Base-by-base conservation (phyloP, 2,329 filamentous ascomycete species). In the Pseudophaeomoniella oleicola region DNA sequence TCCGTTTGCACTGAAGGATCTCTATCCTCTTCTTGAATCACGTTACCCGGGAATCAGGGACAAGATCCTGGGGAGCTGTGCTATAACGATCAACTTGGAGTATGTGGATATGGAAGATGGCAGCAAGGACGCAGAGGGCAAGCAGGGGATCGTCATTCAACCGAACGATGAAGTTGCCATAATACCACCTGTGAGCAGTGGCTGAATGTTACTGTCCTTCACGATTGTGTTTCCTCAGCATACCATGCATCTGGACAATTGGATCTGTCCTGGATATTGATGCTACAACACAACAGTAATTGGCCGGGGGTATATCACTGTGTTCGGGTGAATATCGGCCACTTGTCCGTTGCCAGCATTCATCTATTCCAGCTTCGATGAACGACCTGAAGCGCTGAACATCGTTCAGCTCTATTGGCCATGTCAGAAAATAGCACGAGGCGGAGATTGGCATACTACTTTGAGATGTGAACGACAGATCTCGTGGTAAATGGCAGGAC, bases 161-260 rank as follows among this genome's bases (percentile, higher is more conserved):
- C 37, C 42, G 4, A 60, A 59, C 11, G 54, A 61, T 35, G 62
- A 65, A 42, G 59, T 65, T 37, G 62, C 57, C 12, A 51, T 65
- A 41, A 63, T 65, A 43, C 62, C 62, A 34, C 62, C 62, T 36
- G 62, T 65, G 38, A 65, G 62, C 47, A 64, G 61, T 37, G 62
- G 62, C 16, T 65, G 44, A 41, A 31, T 6, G 27, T 13, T 6
- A 15, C 13, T 29, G 10, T 5, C 30, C 13, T 5, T 14, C 13
- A 13, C 10, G 22, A 13, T 13, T 29, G 13, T 29, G 30, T 32
- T 32, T 32, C n/a, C 30, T 15, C 30, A 32, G 16, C n/a, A 14
- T 6, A 9, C 6, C 14, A 17, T 32, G 12, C 16, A 17, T 29
- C 22, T 29, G 22, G 22, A 13, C 10, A 10, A 10, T 13, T 29